Conservation (phyloP, 2,329 filamentous ascomycete species). For the Trichoderma gracile region DNA sequence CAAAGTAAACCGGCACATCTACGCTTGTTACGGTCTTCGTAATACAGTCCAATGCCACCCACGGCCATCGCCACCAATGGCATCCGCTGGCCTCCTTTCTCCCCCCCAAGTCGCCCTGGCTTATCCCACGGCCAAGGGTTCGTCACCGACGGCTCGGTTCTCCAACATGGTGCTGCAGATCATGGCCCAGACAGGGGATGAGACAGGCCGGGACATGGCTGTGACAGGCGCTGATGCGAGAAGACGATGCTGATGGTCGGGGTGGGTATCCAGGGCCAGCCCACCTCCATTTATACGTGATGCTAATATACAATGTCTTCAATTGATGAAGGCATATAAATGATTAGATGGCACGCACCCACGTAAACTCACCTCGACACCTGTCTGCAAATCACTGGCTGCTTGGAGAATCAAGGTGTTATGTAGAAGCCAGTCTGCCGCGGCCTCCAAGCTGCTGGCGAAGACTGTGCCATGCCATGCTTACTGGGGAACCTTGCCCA, state of each 20-base stretch:
- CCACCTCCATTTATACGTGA: too few species aligned
- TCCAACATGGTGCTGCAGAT: constrained; percentile 1
- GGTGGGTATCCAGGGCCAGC: too few species aligned
- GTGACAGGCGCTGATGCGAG: background rate
- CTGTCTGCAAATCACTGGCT: background rate
- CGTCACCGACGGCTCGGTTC: constrained; percentile 20
- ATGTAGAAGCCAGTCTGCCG: background rate
- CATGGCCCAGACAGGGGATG: background rate
- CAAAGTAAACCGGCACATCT: too few species aligned
- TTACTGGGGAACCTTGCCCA: background rate
- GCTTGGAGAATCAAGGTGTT: too few species aligned
- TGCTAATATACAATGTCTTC: too few species aligned
- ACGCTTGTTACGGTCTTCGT: too few species aligned
- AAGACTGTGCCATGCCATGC: background rate
- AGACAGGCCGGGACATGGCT: background rate
- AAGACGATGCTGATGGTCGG: background rate
- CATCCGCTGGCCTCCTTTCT: background rate
- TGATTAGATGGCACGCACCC: background rate
- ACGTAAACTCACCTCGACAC: background rate
- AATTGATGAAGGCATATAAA: too few species aligned
- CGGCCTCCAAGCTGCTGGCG: background rate
- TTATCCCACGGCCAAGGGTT: background rate
- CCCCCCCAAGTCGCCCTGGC: background rate
- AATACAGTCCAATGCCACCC: background rate
- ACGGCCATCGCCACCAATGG: background rate